Evolutionary conservation across 768 basidiomycete genomes (phyloP).

Genomic region (Phlegmacium glaucopus): DNA sequence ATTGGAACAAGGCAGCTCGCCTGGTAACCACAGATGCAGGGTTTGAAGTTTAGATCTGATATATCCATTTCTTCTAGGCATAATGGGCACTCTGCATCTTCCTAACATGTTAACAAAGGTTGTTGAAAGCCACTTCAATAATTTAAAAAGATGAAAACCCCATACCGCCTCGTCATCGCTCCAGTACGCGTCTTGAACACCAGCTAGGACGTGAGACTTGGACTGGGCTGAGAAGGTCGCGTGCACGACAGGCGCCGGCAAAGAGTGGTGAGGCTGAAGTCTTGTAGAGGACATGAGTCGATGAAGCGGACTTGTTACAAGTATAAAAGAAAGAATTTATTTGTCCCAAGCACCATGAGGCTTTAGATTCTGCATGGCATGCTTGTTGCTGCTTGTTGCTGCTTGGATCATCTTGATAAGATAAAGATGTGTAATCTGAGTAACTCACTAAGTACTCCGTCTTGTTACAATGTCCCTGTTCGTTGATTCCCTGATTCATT

Average conservation of each 20-base stretch:
- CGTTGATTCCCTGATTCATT: neutral
- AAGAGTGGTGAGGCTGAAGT: conserved; percentile 56
- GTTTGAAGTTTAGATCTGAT: conserved; percentile 98
- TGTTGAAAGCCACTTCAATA: conserved; percentile 8
- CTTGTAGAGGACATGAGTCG: conserved; percentile 46
- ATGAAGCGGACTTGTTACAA: conserved; percentile 4
- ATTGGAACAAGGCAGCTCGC: conserved; percentile 33
- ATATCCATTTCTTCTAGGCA: conserved; percentile 99
- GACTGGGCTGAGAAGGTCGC: conserved; percentile 72
- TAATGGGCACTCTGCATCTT: conserved; percentile 96
- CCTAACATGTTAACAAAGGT: conserved; percentile 45
- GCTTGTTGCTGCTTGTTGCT: conserved; percentile 23
- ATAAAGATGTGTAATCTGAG: conserved; percentile 6
- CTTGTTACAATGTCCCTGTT: conserved; percentile 15
- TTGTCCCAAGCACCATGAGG: conserved; percentile 1
- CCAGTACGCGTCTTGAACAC: conserved; percentile 96
- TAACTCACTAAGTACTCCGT: neutral
- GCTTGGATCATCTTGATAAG: conserved; percentile 16
- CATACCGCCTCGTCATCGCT: conserved; percentile 86
- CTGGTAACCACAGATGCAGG: conserved; percentile 98
- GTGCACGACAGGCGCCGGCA: conserved; percentile 74
- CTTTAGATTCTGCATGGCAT: conserved; percentile 24
- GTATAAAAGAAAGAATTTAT: conserved; percentile 11
- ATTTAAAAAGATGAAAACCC: conserved; percentile 11
- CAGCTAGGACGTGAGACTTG: conserved; percentile 83